Evolutionary conservation across 1,284 basidiomycete genomes (phyloP), one percentile per base, ranked within the genome.

Genomic region (Takashimella tepidaria): DNA sequence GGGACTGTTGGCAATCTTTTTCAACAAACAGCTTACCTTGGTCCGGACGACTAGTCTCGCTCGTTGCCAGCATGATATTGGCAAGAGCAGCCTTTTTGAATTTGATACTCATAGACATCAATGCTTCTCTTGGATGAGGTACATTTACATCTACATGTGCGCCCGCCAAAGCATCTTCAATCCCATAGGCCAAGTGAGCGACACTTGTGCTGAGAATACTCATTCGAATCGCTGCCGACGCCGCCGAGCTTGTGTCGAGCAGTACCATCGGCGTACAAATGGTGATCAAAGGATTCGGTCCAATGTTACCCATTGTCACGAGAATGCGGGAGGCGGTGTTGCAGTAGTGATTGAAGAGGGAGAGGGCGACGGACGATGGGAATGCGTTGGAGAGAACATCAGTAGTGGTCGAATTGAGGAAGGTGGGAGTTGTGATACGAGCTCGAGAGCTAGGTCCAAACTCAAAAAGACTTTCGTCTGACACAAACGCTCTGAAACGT

Each of bases 301-400:
- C 64, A 26, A 64, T 63, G 27, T 67, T 64, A 6, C 66, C 66
- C 66, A 69, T 69, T 4, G 68, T 65, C 45, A 67, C 55, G 23
- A 68, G 54, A 37, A 67, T 63, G 5, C 59, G 49, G 11, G 53
- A 56, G 0, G 68, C 60, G 24, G 50, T 56, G 51, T 64, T 66
- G 55, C 58, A 62, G 49, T 66, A 69, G 48, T 69, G 64, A 31
- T 66, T 58, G 45, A 69, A 69, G 3, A 69, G 57, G 3, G 56
- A 60, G 1, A 63, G 60, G 13, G 68, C 64, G 6, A 54, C 58
- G 2, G 64, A 53, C 3, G 66, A 67, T 4, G 66, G 64, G 45
- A 68, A 69, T 21, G 64, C 68, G 49, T 67, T 64, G 41, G 64
- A 58, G 11, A 66, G 56, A 11, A 64, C 50, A 40, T 64, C 62